These are phyloP conservation scores for Pythium scleroteichum DNA, from an alignment of 352 stramenopile genomes.

Conservation along the genomic window DNA sequence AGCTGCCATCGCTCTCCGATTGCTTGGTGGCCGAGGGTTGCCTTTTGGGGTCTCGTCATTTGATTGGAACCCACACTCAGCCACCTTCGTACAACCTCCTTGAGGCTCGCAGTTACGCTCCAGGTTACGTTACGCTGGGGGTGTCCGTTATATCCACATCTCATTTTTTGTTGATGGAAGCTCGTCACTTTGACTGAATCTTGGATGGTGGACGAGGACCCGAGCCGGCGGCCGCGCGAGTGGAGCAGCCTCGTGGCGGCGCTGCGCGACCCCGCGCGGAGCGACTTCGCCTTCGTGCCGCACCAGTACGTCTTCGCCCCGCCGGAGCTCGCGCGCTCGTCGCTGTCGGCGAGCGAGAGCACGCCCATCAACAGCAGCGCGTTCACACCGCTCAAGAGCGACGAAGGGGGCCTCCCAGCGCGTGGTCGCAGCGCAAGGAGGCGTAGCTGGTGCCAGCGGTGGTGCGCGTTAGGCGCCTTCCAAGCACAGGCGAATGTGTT, in stretches of 20 bases:
- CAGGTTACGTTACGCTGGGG: conserved; percentile 10
- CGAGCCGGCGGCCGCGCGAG: conserved; percentile 15
- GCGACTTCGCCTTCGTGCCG: conserved; percentile 81
- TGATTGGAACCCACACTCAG: conserved; percentile 30
- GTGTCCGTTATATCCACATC: too few species aligned
- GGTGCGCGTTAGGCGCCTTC: conserved; percentile 12
- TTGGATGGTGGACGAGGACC: background rate
- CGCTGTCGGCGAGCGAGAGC: conserved; percentile 48
- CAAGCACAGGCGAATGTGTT: conserved; percentile 41
- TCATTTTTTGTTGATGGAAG: conserved; percentile 19
- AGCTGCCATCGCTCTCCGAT: conserved; percentile 7
- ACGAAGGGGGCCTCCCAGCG: background rate
- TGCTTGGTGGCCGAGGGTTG: conserved; percentile 3
- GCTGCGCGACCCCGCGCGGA: conserved; percentile 65
- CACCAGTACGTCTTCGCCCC: conserved; percentile 74
- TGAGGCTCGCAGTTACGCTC: background rate
- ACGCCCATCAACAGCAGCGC: conserved; percentile 54
- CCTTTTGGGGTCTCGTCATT: conserved; percentile 1
- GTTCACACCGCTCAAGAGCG: conserved; percentile 14
- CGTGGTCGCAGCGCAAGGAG: background rate
- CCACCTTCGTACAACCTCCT: conserved; percentile 25
- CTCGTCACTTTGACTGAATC: conserved; percentile 13
- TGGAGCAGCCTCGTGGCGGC: conserved; percentile 71
- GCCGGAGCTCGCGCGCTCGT: conserved; percentile 28
- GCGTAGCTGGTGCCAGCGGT: background rate